Percentiles rank a stretch among this genome's conserved stretches.
Conservation (phyloP, 352 stramenopile species). For the Phytophthora vignae region DNA sequence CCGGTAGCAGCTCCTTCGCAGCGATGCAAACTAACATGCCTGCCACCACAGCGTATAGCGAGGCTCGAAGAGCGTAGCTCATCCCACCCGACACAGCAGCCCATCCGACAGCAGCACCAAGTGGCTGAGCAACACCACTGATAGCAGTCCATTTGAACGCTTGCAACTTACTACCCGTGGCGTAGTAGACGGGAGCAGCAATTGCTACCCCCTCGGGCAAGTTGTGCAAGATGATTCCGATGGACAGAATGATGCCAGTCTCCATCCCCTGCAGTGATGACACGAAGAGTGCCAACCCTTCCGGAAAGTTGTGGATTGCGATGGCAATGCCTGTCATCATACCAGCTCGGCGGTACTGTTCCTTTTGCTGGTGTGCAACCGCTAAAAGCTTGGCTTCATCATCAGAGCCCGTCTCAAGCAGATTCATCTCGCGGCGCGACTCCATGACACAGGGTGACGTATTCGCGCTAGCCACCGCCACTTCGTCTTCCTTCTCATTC, state of each 20-base stretch:
- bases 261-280: slow-evolving; percentile 89
- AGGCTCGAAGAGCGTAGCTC: slow-evolving; percentile 74
- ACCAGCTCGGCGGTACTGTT: slow-evolving; percentile 82
- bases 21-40: slow-evolving; percentile 95
- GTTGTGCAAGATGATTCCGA: slow-evolving; percentile 98
- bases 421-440: slow-evolving; percentile 22
- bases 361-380: slow-evolving; percentile 32
- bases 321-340: slow-evolving; percentile 92
- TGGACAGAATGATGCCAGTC: slow-evolving; percentile 91
- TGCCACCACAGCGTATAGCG: slow-evolving; percentile 92
- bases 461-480: slow-evolving; percentile 6
- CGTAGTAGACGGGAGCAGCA: slow-evolving; percentile 96
- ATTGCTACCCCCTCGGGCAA: slow-evolving; percentile 97
- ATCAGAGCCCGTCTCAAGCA: slow-evolving; percentile 23
- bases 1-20: slow-evolving; percentile 92
- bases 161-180: slow-evolving; percentile 92
- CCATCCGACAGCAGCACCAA: slow-evolving; percentile 88
- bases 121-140: slow-evolving; percentile 90
- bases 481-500: slow-evolving; percentile 26
- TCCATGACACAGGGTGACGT: slow-evolving; percentile 31
- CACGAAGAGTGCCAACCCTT: slow-evolving; percentile 96
- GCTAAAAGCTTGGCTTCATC: slow-evolving; percentile 22
- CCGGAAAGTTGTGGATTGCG: slow-evolving; percentile 90
- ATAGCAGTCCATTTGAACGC: slow-evolving; percentile 94
- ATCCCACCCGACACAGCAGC: slow-evolving; percentile 52